Percentiles rank a stretch among this genome's conserved stretches.
Evolutionary conservation across 192 early-diverging fungal species (phyloP).

Genomic region (Phlyctochytrium planicorne): DNA sequence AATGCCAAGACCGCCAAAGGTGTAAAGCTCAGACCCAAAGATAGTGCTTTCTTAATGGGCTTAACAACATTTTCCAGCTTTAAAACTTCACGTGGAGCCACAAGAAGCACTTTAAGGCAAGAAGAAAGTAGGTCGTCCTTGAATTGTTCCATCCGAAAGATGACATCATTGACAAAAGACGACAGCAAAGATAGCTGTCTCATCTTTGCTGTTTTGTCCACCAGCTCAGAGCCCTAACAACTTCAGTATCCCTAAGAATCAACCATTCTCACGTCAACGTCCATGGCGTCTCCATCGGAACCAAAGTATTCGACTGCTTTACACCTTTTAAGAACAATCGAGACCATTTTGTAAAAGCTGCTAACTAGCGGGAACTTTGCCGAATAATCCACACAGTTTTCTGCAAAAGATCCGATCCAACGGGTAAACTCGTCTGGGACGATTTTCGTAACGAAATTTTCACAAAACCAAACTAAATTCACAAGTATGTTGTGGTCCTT

Average conservation of each 20-base stretch:
- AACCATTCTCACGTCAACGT: too few species aligned
- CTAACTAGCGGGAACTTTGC: too few species aligned
- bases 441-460: slow-evolving; percentile 46
- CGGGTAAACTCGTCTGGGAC: slow-evolving; percentile 35
- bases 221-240: too few species aligned
- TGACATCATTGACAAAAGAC: slow-evolving; percentile 60
- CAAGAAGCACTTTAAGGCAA: slow-evolving; percentile 64
- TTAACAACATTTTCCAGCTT: slow-evolving; percentile 45
- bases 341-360: too few species aligned
- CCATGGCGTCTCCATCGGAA: too few species aligned
- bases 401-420: slow-evolving; percentile 59
- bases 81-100: slow-evolving; percentile 57
- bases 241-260: too few species aligned
- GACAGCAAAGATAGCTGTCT: too few species aligned
- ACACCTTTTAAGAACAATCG: too few species aligned
- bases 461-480: slow-evolving; percentile 68
- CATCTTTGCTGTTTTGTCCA: too few species aligned
- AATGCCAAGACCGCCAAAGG: slow-evolving; percentile 63
- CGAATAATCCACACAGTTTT: too few species aligned
- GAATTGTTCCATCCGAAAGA: slow-evolving; percentile 59
- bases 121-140: slow-evolving; percentile 75
- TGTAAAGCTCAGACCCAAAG: slow-evolving; percentile 63
- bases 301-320: too few species aligned
- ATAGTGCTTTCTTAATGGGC: slow-evolving; percentile 64
- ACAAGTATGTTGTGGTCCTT: slow-evolving; percentile 69